phyloP scores from a whole-genome alignment of 2,329 filamentous ascomycete species.

The Xylariaceae sp. region DNA sequence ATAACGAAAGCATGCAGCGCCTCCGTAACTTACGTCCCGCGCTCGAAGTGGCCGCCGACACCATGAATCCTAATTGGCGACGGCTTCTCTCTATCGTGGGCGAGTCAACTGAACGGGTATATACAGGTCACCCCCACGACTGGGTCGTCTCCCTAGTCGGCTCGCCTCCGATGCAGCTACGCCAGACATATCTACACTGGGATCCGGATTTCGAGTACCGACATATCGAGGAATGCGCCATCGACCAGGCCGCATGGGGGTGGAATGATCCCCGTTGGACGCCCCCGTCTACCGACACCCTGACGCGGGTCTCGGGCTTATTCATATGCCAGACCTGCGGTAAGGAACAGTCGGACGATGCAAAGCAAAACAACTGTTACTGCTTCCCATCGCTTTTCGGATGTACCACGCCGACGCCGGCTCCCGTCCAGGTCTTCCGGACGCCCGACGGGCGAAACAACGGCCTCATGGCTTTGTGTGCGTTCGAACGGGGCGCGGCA shows the following conservation, averaged over 20 bases:
- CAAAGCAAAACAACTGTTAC: constrained; percentile 43
- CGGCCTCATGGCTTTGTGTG: constrained; percentile 42
- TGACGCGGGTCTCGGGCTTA: constrained; percentile 21
- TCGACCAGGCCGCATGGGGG: constrained; percentile 46
- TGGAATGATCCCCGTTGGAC: constrained; percentile 45
- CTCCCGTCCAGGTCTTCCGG: constrained; percentile 48
- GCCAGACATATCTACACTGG: constrained; percentile 42
- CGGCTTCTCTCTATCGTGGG: constrained; percentile 44
- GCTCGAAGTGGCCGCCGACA: constrained; percentile 50
- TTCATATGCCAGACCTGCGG: constrained; percentile 42
- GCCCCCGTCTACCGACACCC: constrained; percentile 18
- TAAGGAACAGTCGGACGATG: constrained; percentile 46
- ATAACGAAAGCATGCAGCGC: constrained; percentile 44
- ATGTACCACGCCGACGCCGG: constrained; percentile 33
- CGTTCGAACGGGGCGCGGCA: constrained; percentile 47
- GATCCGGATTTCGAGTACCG: constrained; percentile 43
- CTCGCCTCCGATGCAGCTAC: constrained; percentile 37
- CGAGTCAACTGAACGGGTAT: constrained; percentile 36
- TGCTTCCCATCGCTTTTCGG: constrained; percentile 52
- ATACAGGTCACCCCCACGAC: constrained; percentile 46
- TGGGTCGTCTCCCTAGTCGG: constrained; percentile 45
- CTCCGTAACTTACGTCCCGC: constrained; percentile 41
- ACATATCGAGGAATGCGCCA: constrained; percentile 45
- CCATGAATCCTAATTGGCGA: constrained; percentile 49
- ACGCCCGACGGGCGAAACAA: constrained; percentile 51